A percentile compares a stretch with the other conserved stretches of the same genome.
Conservation (phyloP, 1,284 basidiomycete species). For the Rhodotorula mucilaginosa region DNA sequence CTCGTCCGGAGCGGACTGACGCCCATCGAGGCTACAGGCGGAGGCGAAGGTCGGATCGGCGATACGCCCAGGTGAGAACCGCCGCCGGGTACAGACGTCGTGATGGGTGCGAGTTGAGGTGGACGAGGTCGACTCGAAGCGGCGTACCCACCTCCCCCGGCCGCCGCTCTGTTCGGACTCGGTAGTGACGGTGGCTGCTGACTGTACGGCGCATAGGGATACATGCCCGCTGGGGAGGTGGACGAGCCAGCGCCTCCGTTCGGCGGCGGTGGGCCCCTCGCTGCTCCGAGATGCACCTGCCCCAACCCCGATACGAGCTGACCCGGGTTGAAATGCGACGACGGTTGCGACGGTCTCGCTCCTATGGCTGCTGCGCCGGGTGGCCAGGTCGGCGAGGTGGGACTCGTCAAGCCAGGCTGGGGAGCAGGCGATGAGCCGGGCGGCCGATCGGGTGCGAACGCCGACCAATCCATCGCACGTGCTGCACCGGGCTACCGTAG, state of each 20-base stretch:
- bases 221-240: background rate
- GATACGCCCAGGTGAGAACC: background rate
- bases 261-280: too few relatives aligned
- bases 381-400: background rate
- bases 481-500: background rate
- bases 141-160: background rate
- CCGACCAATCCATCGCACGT: background rate
- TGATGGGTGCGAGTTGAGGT: background rate
- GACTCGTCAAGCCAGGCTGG: background rate
- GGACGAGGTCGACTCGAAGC: background rate
- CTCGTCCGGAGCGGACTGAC: background rate
- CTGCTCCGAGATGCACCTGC: background rate
- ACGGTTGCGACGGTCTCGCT: too few relatives aligned
- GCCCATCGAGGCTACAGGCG: background rate
- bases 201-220: background rate
- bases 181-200: background rate
- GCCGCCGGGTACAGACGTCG: background rate
- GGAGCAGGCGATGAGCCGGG: background rate
- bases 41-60: background rate
- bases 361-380: too few relatives aligned
- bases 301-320: background rate
- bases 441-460: background rate
- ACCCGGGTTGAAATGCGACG: background rate
- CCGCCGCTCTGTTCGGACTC: background rate
- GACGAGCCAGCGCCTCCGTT: background rate